Evolutionary conservation across 139 green algal species (phyloP).

Genomic region (Mesotaenium endlicherianum): DNA sequence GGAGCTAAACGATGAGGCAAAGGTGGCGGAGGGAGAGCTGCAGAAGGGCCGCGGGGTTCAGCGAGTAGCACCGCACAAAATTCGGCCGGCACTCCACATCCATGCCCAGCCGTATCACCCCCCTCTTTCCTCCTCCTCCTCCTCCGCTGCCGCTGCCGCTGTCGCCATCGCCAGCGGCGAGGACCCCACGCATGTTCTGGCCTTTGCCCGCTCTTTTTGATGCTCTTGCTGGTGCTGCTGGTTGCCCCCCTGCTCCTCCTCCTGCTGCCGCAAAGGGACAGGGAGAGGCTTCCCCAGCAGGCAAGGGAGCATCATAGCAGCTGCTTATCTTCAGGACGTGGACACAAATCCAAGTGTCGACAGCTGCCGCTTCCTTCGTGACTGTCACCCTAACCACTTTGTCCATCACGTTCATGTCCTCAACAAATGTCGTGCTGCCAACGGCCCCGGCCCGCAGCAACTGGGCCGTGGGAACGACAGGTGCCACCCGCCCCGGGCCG

Average conservation of each 20-base stretch:
- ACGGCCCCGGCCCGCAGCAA: too few relatives aligned
- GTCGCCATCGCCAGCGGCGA: too few relatives aligned
- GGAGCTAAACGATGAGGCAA: slow-evolving; percentile 12
- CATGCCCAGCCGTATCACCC: neutral
- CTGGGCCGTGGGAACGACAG: too few relatives aligned
- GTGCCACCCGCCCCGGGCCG: too few relatives aligned
- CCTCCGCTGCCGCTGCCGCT: neutral
- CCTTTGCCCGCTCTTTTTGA: too few relatives aligned
- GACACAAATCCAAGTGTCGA: neutral
- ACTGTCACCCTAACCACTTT: neutral
- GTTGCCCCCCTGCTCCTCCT: neutral
- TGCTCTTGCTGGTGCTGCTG: too few relatives aligned
- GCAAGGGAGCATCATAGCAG: too few relatives aligned
- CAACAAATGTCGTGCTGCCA: too few relatives aligned
- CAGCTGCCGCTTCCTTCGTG: slow-evolving; percentile 7
- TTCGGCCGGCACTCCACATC: slow-evolving; percentile 17
- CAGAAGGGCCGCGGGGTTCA: slow-evolving; percentile 8
- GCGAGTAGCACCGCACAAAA: neutral
- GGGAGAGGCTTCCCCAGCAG: too few relatives aligned
- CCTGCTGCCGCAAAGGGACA: neutral
- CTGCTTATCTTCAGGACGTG: neutral
- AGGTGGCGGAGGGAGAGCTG: slow-evolving; percentile 3
- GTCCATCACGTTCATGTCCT: too few relatives aligned
- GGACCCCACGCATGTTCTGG: too few relatives aligned
- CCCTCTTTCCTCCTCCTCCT: neutral